phyloP scores from a whole-genome alignment of 371 early-diverging fungal genomes.

The Hamiltosporidium tvaerminnensis region DNA sequence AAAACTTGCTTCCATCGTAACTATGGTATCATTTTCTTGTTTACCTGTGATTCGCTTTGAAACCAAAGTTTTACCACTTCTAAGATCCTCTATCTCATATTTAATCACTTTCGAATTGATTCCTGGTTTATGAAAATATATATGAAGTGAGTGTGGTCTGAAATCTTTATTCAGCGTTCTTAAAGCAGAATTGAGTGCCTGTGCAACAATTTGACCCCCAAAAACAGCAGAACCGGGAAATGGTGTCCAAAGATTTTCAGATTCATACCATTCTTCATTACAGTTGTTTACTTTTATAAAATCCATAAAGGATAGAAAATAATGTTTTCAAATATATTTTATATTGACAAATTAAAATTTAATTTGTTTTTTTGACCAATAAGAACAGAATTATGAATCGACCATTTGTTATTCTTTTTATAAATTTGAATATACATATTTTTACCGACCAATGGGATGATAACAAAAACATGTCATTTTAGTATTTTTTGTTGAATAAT shows the following conservation, averaged over 20 bases:
- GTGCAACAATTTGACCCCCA: slow-evolving; percentile 25
- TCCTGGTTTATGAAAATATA: slow-evolving; percentile 14
- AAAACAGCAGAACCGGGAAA: slow-evolving; percentile 17
- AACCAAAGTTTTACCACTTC: slow-evolving; percentile 10
- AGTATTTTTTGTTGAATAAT: no score
- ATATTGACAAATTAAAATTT: no score
- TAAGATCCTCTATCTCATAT: slow-evolving; percentile 8
- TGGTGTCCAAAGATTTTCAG: slow-evolving; percentile 17
- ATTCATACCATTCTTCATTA: background rate
- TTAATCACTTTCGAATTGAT: slow-evolving; percentile 1
- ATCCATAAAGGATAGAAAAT: no score
- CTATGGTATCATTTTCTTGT: slow-evolving; percentile 11
- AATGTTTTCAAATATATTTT: no score
- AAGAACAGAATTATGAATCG: no score
- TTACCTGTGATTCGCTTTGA: slow-evolving; percentile 10
- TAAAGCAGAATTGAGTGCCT: slow-evolving; percentile 12
- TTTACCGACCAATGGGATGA: no score
- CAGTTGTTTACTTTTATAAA: no score
- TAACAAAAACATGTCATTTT: no score
- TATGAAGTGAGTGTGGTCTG: slow-evolving; percentile 1
- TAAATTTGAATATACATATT: no score
- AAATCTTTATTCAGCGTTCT: slow-evolving; percentile 1
- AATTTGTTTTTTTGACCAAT: no score
- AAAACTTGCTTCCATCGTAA: slow-evolving; percentile 3
- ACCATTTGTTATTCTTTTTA: no score